Conservation (phyloP, 805 yeast genomes). For the Ogataea methanolica region DNA sequence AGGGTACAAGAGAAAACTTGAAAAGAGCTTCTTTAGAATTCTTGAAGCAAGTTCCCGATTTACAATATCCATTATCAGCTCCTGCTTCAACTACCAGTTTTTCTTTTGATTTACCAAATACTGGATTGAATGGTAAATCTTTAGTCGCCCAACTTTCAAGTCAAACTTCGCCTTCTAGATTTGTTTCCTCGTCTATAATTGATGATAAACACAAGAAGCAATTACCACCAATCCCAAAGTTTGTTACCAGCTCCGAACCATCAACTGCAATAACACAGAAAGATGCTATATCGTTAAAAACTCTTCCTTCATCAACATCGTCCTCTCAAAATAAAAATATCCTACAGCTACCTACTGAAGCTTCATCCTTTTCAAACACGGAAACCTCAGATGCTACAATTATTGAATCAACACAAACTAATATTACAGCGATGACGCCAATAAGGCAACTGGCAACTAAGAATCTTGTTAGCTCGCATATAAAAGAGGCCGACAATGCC, state of each 20-base stretch:
- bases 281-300: no score
- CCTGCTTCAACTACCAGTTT: conserved; percentile 17
- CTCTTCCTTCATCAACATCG: no score
- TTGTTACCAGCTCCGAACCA: conserved; percentile 6
- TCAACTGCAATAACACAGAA: neutral
- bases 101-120: conserved; percentile 1
- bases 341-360: no score
- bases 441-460: neutral
- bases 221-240: conserved; percentile 28
- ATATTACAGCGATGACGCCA: conserved; percentile 1
- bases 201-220: conserved; percentile 14
- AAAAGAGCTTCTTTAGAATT: conserved; percentile 23
- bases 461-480: no score
- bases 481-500: neutral
- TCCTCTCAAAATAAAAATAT: no score
- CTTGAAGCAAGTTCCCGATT: conserved; percentile 12
- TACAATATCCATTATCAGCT: conserved; percentile 14
- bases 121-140: neutral
- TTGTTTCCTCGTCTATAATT: conserved; percentile 10
- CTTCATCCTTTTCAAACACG: neutral
- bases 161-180: conserved; percentile 27
- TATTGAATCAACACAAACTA: conserved; percentile 3
- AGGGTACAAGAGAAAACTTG: conserved; percentile 24
- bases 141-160: conserved; percentile 5
- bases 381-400: conserved; percentile 12